phyloP scores from a whole-genome alignment of 768 basidiomycete genomes.

The Chalciporus piperatus region DNA sequence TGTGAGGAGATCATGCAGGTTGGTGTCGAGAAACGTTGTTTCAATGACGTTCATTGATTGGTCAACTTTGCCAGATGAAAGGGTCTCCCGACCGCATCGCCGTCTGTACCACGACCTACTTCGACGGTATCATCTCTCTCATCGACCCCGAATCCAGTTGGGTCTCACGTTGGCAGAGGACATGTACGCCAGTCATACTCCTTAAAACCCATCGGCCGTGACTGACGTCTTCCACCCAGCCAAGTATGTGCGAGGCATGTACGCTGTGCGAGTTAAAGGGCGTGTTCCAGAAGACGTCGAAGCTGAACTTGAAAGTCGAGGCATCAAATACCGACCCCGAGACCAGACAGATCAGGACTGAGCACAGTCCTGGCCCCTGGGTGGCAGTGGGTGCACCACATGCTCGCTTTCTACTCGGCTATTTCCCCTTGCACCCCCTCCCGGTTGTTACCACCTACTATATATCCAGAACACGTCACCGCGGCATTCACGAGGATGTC shows the following conservation, averaged over 20 bases:
- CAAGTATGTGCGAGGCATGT: constrained; percentile 88
- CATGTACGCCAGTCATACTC: constrained; percentile 53
- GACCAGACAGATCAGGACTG: constrained; percentile 78
- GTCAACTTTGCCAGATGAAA: constrained; percentile 65
- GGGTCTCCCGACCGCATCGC: constrained; percentile 78
- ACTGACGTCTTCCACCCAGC: constrained; percentile 43
- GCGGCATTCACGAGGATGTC: neutral
- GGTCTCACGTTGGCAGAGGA: constrained; percentile 96
- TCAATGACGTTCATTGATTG: neutral
- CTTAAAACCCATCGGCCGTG: neutral
- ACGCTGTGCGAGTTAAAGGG: constrained; percentile 87
- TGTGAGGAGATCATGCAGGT: constrained; percentile 96
- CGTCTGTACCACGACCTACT: constrained; percentile 87
- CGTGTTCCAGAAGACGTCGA: constrained; percentile 85
- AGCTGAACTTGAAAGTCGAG: constrained; percentile 69
- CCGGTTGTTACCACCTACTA: too few relatives aligned
- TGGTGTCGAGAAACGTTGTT: constrained; percentile 17
- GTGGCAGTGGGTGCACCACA: neutral
- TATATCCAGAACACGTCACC: too few relatives aligned
- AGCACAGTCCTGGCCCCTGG: constrained; percentile 6
- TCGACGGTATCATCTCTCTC: constrained; percentile 88
- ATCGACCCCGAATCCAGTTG: constrained; percentile 86
- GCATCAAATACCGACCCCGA: constrained; percentile 81
- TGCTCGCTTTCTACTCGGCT: neutral
- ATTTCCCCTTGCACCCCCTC: neutral